Conservation (phyloP, 129 eudicot genomes). For the Pittosporum tobira region DNA sequence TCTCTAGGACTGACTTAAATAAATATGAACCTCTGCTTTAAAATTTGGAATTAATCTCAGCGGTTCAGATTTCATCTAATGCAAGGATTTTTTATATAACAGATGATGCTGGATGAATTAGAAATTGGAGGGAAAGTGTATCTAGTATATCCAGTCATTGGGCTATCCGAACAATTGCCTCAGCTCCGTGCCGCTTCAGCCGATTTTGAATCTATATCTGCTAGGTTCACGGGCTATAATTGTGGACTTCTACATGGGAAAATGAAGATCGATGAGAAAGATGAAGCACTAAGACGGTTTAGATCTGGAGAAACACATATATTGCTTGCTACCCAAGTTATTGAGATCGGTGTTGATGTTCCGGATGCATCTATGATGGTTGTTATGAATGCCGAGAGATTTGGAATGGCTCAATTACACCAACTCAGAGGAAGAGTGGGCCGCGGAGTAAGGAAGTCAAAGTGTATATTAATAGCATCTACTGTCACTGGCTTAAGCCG, state of each 20-base stretch:
- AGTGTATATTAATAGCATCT: slow-evolving; percentile 60
- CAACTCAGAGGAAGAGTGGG: slow-evolving; percentile 98
- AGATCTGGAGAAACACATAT: slow-evolving; percentile 82
- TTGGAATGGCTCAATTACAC: slow-evolving; percentile 91
- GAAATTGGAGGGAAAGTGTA: slow-evolving; percentile 80
- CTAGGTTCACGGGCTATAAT: slow-evolving; percentile 33
- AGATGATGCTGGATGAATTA: slow-evolving; percentile 83
- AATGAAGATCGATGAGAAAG: slow-evolving; percentile 82
- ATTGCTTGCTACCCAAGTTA: slow-evolving; percentile 80
- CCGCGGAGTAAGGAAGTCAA: slow-evolving; percentile 79
- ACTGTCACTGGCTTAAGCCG: slow-evolving; percentile 51
- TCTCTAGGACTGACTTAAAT: not conserved
- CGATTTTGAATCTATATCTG: slow-evolving; percentile 60
- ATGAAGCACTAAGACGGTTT: slow-evolving; percentile 59
- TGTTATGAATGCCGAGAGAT: slow-evolving; percentile 96
- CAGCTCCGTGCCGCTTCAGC: slow-evolving; percentile 92
- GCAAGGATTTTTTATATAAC: slow-evolving; percentile 10
- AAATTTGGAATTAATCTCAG: not conserved
- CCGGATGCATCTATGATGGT: slow-evolving; percentile 99
- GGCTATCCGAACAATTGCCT: slow-evolving; percentile 80
- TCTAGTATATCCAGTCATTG: slow-evolving; percentile 76
- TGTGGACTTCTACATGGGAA: slow-evolving; percentile 84
- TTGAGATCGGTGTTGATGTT: slow-evolving; percentile 89
- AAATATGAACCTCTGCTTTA: not conserved
- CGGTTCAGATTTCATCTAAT: not conserved